A percentile compares a stretch with the other conserved stretches of the same genome.
Evolutionary conservation across 176 grass and related monocot species (phyloP).

Genomic region (Alloteropsis semialata): DNA sequence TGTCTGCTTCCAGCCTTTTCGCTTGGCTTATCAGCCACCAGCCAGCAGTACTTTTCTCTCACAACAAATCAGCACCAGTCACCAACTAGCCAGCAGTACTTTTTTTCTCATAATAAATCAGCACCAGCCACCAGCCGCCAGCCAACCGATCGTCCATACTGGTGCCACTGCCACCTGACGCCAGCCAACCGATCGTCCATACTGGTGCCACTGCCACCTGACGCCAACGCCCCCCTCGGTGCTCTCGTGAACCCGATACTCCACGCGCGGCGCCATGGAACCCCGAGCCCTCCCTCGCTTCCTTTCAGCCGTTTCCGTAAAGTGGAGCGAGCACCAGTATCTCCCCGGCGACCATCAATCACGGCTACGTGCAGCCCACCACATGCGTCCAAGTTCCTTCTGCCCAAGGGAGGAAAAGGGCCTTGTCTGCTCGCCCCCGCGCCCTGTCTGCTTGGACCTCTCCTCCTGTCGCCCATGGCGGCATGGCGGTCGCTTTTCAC

Average conservation of each 20-base stretch:
- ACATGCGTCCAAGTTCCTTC: constrained; percentile 23
- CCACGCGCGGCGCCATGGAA: constrained; percentile 20
- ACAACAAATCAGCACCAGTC: no score
- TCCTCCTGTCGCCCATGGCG: constrained; percentile 14
- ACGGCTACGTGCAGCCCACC: not conserved
- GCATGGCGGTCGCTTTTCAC: not conserved
- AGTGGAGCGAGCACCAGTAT: not conserved
- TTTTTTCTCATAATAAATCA: no score
- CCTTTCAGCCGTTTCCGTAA: constrained; percentile 32
- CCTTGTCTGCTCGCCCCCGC: constrained; percentile 27
- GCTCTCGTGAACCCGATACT: not conserved
- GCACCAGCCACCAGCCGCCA: no score
- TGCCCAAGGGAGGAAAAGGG: constrained; percentile 30
- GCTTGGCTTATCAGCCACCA: no score
- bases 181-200: no score
- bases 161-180: no score
- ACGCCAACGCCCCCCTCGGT: constrained; percentile 16
- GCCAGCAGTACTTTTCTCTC: no score
- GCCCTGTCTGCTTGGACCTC: constrained; percentile 18
- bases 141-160: no score
- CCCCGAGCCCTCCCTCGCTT: constrained; percentile 8
- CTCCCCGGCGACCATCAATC: constrained; percentile 4
- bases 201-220: not conserved
- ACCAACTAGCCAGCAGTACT: no score
- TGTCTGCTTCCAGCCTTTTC: not conserved